Evolutionary conservation across 164 flowering plant genomes (phyloP).

Genomic region (Nymphaea thermarum): DNA sequence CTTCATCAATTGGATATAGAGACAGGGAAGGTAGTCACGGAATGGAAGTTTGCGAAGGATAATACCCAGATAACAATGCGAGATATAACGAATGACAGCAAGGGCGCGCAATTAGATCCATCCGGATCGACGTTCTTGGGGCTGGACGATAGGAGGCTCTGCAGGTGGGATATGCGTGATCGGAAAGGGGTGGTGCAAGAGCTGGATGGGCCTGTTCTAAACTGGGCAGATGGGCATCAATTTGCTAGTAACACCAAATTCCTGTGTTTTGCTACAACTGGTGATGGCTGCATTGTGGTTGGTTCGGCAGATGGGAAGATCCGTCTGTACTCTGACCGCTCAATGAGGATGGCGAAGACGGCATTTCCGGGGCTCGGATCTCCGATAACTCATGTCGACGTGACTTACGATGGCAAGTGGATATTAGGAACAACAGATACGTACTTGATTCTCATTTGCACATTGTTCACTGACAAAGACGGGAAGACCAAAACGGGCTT

Average conservation of each 20-base stretch:
- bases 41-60: slow-evolving; percentile 90
- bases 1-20: slow-evolving; percentile 88
- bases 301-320: slow-evolving; percentile 98
- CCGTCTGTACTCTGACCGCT: slow-evolving; percentile 67
- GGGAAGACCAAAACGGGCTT: slow-evolving; percentile 89
- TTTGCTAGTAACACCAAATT: slow-evolving; percentile 84
- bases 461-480: slow-evolving; percentile 77
- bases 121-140: slow-evolving; percentile 90
- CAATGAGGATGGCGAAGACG: slow-evolving; percentile 95
- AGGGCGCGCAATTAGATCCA: slow-evolving; percentile 88
- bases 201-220: slow-evolving; percentile 55
- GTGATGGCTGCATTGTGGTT: slow-evolving; percentile 96
- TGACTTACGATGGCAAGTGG: slow-evolving; percentile 98
- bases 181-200: slow-evolving; percentile 78
- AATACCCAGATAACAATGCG: slow-evolving; percentile 73
- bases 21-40: slow-evolving; percentile 74
- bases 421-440: slow-evolving; percentile 90
- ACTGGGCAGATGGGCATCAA: slow-evolving; percentile 95
- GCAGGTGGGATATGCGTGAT: slow-evolving; percentile 98
- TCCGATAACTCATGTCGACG: slow-evolving; percentile 93
- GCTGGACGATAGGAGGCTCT: slow-evolving; percentile 77
- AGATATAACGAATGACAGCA: slow-evolving; percentile 72
- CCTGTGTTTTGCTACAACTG: slow-evolving; percentile 91
- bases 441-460: slow-evolving; percentile 76
- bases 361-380: slow-evolving; percentile 98